These are phyloP conservation scores for Cubamyces lactineus DNA, from an alignment of 768 basidiomycete species.

Conservation along the genomic window DNA sequence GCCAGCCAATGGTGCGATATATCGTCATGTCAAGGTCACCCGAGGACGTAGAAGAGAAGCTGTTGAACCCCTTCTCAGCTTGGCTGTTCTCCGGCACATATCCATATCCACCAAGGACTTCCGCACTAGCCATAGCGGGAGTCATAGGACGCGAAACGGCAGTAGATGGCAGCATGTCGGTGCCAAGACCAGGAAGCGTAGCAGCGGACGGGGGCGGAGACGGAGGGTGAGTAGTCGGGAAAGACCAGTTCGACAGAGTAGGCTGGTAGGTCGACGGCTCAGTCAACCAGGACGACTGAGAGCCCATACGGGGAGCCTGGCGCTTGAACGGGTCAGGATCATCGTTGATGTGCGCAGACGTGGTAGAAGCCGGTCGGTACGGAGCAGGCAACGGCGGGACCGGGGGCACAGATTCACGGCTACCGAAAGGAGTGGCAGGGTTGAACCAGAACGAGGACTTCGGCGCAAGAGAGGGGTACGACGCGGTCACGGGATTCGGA, in stretches of 20 bases:
- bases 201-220: constrained; percentile 40
- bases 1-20: constrained; percentile 61
- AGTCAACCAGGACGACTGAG: constrained; percentile 76
- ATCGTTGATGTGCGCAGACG: constrained; percentile 42
- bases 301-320: constrained; percentile 53
- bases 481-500: constrained; percentile 39
- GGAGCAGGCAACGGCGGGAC: constrained; percentile 58
- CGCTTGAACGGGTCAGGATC: constrained; percentile 68
- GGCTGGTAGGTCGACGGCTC: constrained; percentile 60
- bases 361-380: constrained; percentile 51
- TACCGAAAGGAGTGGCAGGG: constrained; percentile 42
- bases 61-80: constrained; percentile 56
- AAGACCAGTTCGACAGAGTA: constrained; percentile 71
- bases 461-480: constrained; percentile 38
- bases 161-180: constrained; percentile 42
- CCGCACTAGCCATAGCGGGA: constrained; percentile 57
- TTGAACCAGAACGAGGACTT: constrained; percentile 71
- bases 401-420: constrained; percentile 56
- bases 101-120: constrained; percentile 72
- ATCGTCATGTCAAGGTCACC: constrained; percentile 59
- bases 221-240: constrained; percentile 49
- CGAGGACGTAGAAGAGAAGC: constrained; percentile 46
- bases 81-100: constrained; percentile 50
- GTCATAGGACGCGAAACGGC: constrained; percentile 51
- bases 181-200: constrained; percentile 44